phyloP scores from a whole-genome alignment of 2,329 filamentous ascomycete species.

The Calonectria fujianensis region DNA sequence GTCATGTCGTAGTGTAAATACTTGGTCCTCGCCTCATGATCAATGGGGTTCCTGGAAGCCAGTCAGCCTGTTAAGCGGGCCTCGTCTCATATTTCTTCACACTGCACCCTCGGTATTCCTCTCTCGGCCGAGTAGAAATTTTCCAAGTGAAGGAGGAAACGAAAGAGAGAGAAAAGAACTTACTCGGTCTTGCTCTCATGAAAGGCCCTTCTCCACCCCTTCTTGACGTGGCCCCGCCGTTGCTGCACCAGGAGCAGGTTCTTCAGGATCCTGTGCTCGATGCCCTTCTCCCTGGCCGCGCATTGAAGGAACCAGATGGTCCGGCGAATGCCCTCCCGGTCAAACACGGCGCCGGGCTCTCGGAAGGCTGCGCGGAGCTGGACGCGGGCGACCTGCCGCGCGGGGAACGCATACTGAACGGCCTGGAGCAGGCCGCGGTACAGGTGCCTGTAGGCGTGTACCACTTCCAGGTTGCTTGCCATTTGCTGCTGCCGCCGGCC shows the following conservation, averaged over 20 bases:
- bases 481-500: slow-evolving; percentile 41
- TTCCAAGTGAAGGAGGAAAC: neutral
- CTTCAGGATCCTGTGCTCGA: slow-evolving; percentile 84
- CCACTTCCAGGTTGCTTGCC: slow-evolving; percentile 64
- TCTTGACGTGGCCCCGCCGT: slow-evolving; percentile 39
- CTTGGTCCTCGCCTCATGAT: slow-evolving; percentile 55
- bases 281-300: slow-evolving; percentile 76
- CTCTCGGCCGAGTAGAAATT: neutral
- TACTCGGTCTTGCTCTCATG: slow-evolving; percentile 51
- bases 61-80: slow-evolving; percentile 21
- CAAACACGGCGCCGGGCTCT: slow-evolving; percentile 65
- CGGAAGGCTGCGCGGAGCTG: slow-evolving; percentile 77
- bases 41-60: slow-evolving; percentile 44
- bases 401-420: slow-evolving; percentile 82
- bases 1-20: slow-evolving; percentile 81
- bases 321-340: slow-evolving; percentile 73
- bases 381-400: slow-evolving; percentile 77
- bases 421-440: slow-evolving; percentile 81
- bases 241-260: slow-evolving; percentile 72
- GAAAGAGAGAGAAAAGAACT: slow-evolving; percentile 39
- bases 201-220: slow-evolving; percentile 48
- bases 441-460: slow-evolving; percentile 81
- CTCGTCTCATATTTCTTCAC: neutral
- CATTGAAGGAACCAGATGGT: slow-evolving; percentile 83
- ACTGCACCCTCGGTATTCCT: neutral